Base-by-base conservation (phyloP, 345 rosid genomes). In the Carallia brachiata region DNA sequence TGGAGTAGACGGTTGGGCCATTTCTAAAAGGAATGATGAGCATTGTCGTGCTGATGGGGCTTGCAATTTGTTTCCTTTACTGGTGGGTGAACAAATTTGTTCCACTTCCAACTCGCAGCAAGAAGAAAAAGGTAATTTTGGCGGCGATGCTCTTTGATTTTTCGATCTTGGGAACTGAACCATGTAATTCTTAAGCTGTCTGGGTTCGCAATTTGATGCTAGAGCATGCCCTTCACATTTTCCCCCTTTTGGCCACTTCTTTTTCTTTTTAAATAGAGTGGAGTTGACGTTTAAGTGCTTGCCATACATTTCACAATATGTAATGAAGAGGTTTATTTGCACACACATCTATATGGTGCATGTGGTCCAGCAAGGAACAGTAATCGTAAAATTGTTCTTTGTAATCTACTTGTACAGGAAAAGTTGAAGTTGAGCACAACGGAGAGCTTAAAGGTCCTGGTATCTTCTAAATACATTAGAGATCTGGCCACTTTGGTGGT, bases 1-100 rank as follows among this genome's bases (percentile, higher is more conserved):
- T 74, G 97, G 98, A 75, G 96, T 94, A 71, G 98, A 94, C 83
- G 98, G 98, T 50, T 94, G 98, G 98, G 97, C 98, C 55, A 62
- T 91, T 73, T 91, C 98, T 94, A 72, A 91, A 88, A 79, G 98
- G 78, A 16, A 94, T 94, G 98, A 94, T 94, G 97, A 90, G 91
- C 81, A 91, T 94, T 64, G 98, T 94, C 57, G 97, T 94, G 4
- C 64, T 84, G 70, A 85, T 91, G 96, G 98, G 98, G 17, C 79
- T 91, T 1, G 76, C 89, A 27, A 94, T 94, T 32, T 94, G 97
- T 81, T 81, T 81, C 75, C 80, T 86, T 37, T 94, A 94, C 85
- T 94, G 98, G 98, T 94, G 98, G 97, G 97, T 86, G 76, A 89
- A 94, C 79, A 73, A 68, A 23, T 86, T 19, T 64, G 97, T 87